Evolutionary conservation across 352 stramenopile genomes (phyloP).

Genomic region (Phytophthora constricta): DNA sequence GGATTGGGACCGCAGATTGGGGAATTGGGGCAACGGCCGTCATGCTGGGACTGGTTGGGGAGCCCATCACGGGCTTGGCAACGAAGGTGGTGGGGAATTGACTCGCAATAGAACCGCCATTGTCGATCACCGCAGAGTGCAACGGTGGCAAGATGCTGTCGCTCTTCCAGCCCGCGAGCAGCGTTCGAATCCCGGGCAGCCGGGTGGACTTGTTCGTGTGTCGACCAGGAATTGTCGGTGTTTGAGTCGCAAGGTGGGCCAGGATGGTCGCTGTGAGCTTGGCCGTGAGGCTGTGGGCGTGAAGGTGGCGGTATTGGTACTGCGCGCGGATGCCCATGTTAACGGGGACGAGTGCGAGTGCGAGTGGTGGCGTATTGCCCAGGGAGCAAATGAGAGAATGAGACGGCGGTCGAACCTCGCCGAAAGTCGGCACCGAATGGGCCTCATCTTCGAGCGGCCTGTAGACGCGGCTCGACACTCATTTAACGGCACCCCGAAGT

Average conservation of each 20-base stretch:
- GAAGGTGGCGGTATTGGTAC: constrained; percentile 22
- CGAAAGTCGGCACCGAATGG: too few relatives aligned
- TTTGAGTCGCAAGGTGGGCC: constrained; percentile 30
- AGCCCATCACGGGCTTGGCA: constrained; percentile 35
- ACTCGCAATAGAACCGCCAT: too few relatives aligned
- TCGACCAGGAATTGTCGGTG: constrained; percentile 29
- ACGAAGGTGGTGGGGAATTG: constrained; percentile 19
- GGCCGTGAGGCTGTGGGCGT: constrained; percentile 25
- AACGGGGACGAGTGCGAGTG: not conserved
- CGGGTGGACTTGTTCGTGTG: constrained; percentile 7
- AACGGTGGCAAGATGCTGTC: constrained; percentile 23
- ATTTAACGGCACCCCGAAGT: constrained; percentile 2
- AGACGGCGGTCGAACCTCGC: constrained; percentile 27
- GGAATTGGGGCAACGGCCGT: constrained; percentile 18
- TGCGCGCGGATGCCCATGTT: constrained; percentile 32
- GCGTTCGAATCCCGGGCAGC: constrained; percentile 31
- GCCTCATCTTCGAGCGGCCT: constrained; percentile 11
- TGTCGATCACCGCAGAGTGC: constrained; percentile 25
- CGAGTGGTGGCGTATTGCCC: constrained; percentile 31
- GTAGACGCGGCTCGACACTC: constrained; percentile 31
- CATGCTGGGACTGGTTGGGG: constrained; percentile 42
- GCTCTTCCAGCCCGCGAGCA: constrained; percentile 18
- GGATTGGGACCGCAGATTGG: too few relatives aligned
- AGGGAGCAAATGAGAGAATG: constrained; percentile 43
- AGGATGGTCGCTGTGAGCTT: constrained; percentile 38